Evolutionary conservation across 352 stramenopile species (phyloP).

Genomic region (Phytophthora tubulina): DNA sequence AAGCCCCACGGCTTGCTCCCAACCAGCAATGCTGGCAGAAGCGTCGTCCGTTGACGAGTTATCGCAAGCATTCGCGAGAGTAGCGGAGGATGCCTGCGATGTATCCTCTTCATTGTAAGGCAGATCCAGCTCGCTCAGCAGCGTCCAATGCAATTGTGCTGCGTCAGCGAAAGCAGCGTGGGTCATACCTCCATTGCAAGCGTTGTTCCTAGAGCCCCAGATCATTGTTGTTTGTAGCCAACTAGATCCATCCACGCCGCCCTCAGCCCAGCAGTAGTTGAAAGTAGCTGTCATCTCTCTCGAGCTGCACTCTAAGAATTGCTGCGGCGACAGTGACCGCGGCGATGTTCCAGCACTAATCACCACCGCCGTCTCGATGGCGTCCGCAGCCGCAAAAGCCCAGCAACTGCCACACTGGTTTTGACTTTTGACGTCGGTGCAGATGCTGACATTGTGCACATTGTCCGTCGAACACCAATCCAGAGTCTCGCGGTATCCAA

Average conservation of each 20-base stretch:
- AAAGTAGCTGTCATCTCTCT: conserved; percentile 76
- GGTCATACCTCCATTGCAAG: conserved; percentile 80
- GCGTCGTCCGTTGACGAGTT: conserved; percentile 46
- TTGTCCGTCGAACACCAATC: conserved; percentile 87
- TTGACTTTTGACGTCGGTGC: conserved; percentile 81
- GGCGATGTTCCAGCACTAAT: conserved; percentile 53
- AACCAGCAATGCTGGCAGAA: conserved; percentile 73
- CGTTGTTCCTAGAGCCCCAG: conserved; percentile 78
- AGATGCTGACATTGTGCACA: conserved; percentile 67
- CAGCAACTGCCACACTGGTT: conserved; percentile 86
- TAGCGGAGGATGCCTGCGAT: conserved; percentile 29
- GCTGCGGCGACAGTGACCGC: conserved; percentile 77
- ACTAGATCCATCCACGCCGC: conserved; percentile 52
- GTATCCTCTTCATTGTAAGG: conserved; percentile 71
- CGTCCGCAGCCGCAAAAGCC: conserved; percentile 82
- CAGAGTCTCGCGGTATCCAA: conserved; percentile 48
- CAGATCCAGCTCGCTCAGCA: conserved; percentile 72
- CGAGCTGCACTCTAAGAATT: conserved; percentile 83
- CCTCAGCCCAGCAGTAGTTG: conserved; percentile 77
- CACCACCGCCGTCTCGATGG: conserved; percentile 79
- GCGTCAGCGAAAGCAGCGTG: conserved; percentile 77
- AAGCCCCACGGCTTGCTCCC: conserved; percentile 72
- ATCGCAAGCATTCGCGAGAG: conserved; percentile 50
- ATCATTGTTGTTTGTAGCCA: conserved; percentile 78
- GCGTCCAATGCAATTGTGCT: conserved; percentile 54